Conservation (phyloP, 73 alveolate species). For the Paramecium pentaurelia region DNA sequence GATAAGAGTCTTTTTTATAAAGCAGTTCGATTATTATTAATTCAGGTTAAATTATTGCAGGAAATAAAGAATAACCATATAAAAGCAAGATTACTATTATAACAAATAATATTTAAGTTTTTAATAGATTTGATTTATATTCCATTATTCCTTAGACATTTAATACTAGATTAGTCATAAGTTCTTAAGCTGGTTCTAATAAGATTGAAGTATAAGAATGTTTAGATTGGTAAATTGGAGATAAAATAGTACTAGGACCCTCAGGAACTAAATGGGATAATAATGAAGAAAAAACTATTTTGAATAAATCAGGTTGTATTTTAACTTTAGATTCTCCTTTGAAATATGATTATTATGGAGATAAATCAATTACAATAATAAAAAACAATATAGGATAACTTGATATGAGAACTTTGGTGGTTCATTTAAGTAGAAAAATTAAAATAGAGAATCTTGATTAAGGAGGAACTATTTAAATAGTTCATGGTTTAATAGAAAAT, state of each 20-base stretch:
- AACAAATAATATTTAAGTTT: background rate
- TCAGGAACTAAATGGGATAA: constrained; percentile 10
- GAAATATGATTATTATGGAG: constrained; percentile 51
- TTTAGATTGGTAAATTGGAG: constrained; percentile 56
- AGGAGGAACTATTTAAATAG: background rate
- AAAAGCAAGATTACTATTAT: background rate
- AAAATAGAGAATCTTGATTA: constrained; percentile 25
- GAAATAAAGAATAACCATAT: constrained; percentile 29
- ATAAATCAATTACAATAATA: background rate
- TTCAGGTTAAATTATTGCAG: constrained; percentile 45
- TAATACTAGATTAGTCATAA: constrained; percentile 14
- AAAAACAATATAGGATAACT: background rate
- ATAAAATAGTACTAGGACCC: constrained; percentile 44
- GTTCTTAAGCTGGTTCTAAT: constrained; percentile 14
- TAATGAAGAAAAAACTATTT: background rate
- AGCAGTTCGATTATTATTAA: constrained; percentile 14
- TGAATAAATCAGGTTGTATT: background rate
- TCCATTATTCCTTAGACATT: background rate
- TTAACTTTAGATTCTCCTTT: constrained; percentile 26
- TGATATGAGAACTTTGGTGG: constrained; percentile 53
- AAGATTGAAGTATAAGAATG: constrained; percentile 3
- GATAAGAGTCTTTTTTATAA: background rate
- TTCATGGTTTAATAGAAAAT: background rate
- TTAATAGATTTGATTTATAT: background rate
- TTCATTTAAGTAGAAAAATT: constrained; percentile 49